Evolutionary conservation across 2,329 filamentous ascomycete species (phyloP).

Genomic region (Calonectria leucothoes): DNA sequence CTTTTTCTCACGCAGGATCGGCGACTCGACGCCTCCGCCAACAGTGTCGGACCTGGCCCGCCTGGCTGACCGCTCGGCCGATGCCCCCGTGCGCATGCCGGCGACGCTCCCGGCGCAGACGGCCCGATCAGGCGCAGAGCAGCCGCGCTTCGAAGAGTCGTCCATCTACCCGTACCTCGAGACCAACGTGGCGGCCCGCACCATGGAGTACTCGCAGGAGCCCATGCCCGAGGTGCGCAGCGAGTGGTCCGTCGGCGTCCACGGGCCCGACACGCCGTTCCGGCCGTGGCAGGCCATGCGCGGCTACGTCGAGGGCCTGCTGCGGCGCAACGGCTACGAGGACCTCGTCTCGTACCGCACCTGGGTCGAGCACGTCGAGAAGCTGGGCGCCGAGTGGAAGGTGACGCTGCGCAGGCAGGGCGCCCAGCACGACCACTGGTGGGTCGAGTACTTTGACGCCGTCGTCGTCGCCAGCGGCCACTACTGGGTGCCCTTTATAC

Average conservation of each 20-base stretch:
- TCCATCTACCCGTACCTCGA: slow-evolving; percentile 72
- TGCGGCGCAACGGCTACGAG: slow-evolving; percentile 64
- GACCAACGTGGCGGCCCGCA: slow-evolving; percentile 68
- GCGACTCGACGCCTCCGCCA: slow-evolving; percentile 49
- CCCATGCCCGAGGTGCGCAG: slow-evolving; percentile 56
- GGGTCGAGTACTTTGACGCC: slow-evolving; percentile 71
- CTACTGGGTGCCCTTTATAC: slow-evolving; percentile 68
- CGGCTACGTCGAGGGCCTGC: slow-evolving; percentile 64
- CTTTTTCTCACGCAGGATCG: slow-evolving; percentile 52
- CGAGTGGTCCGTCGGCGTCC: slow-evolving; percentile 46
- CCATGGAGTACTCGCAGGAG: slow-evolving; percentile 71
- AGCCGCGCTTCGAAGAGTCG: slow-evolving; percentile 66
- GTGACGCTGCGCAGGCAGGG: slow-evolving; percentile 57
- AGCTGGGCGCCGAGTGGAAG: slow-evolving; percentile 61
- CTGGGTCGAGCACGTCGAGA: slow-evolving; percentile 68
- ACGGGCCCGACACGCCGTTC: slow-evolving; percentile 70
- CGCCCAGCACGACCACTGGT: slow-evolving; percentile 65
- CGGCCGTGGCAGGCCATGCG: slow-evolving; percentile 68
- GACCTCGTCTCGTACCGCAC: slow-evolving; percentile 66
- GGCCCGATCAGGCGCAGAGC: slow-evolving; percentile 48
- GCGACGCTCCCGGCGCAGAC: slow-evolving; percentile 57
- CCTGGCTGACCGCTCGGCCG: slow-evolving; percentile 61
- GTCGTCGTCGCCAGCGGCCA: slow-evolving; percentile 70
- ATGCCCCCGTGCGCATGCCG: slow-evolving; percentile 60
- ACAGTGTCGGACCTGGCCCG: slow-evolving; percentile 57